These are phyloP conservation scores for Claviceps pusilla DNA, from an alignment of 2,329 filamentous ascomycete genomes.

Conservation along the genomic window DNA sequence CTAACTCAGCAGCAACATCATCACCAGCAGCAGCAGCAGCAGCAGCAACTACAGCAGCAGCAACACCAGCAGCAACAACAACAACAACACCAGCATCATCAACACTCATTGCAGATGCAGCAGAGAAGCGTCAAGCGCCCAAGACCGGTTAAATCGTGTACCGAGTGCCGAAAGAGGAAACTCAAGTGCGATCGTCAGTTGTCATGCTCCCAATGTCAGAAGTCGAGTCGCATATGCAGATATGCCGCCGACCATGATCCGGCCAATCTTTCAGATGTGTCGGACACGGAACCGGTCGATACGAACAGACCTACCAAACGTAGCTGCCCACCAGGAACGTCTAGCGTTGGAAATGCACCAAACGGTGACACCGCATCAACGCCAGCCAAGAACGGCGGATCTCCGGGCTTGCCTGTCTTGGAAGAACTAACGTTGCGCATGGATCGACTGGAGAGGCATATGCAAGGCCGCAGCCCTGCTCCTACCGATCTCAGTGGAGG, in stretches of 20 bases:
- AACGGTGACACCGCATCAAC: constrained; percentile 13
- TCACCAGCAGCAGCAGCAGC: constrained; percentile 13
- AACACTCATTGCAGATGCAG: constrained; percentile 11
- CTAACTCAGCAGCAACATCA: constrained; percentile 11
- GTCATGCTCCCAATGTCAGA: constrained; percentile 43
- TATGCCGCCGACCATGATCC: constrained; percentile 36
- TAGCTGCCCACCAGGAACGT: constrained; percentile 16
- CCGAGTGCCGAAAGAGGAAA: constrained; percentile 42
- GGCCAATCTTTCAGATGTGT: constrained; percentile 33
- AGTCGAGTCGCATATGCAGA: constrained; percentile 37
- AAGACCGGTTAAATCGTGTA: constrained; percentile 40
- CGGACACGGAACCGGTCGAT: constrained; percentile 24
- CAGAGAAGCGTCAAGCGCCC: constrained; percentile 37
- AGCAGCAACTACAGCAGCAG: constrained; percentile 9
- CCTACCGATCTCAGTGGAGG: constrained; percentile 20
- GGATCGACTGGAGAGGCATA: constrained; percentile 37
- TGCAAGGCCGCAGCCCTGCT: constrained; percentile 27
- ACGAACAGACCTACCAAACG: constrained; percentile 24
- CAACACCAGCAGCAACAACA: constrained; percentile 14
- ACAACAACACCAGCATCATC: constrained; percentile 8
- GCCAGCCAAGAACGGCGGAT: constrained; percentile 19
- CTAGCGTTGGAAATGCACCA: constrained; percentile 9
- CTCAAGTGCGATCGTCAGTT: constrained; percentile 40
- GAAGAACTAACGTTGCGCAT: constrained; percentile 35
- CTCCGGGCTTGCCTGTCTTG: constrained; percentile 19